These are phyloP conservation scores for Fraxinus pennsylvanica DNA, from an alignment of 257 asterid species.

Conservation along the genomic window DNA sequence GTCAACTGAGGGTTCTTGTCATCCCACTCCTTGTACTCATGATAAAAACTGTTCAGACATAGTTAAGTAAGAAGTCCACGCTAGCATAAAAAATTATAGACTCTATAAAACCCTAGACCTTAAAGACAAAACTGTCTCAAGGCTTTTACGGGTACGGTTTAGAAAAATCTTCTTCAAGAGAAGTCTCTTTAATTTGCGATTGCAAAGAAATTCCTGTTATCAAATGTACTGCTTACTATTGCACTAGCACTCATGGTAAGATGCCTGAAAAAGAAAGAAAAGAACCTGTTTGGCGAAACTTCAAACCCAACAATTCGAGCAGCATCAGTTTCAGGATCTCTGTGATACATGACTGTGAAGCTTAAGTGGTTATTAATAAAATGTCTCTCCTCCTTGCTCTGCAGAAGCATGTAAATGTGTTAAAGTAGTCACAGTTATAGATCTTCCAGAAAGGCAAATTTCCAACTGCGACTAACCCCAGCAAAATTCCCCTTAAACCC, in stretches of 20 bases:
- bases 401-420: slow-evolving; percentile 18
- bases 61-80: slow-evolving; percentile 4
- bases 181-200: background rate
- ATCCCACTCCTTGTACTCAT: slow-evolving; percentile 38
- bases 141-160: background rate
- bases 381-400: slow-evolving; percentile 36
- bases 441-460: background rate
- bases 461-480: slow-evolving; percentile 27
- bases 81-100: background rate
- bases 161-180: background rate
- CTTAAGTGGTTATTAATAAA: slow-evolving; percentile 38
- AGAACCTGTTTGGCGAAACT: slow-evolving; percentile 38
- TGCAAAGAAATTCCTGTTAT: background rate
- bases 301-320: slow-evolving; percentile 42
- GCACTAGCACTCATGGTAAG: background rate
- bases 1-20: slow-evolving; percentile 35
- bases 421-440: background rate
- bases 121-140: background rate
- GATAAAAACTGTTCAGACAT: slow-evolving; percentile 29
- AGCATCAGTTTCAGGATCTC: slow-evolving; percentile 31
- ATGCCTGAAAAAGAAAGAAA: background rate
- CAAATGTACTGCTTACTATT: background rate
- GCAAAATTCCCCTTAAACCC: slow-evolving; percentile 36
- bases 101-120: background rate
- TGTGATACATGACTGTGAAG: slow-evolving; percentile 39